Conservation (phyloP, 257 asterid species). For the Striga asiatica region DNA sequence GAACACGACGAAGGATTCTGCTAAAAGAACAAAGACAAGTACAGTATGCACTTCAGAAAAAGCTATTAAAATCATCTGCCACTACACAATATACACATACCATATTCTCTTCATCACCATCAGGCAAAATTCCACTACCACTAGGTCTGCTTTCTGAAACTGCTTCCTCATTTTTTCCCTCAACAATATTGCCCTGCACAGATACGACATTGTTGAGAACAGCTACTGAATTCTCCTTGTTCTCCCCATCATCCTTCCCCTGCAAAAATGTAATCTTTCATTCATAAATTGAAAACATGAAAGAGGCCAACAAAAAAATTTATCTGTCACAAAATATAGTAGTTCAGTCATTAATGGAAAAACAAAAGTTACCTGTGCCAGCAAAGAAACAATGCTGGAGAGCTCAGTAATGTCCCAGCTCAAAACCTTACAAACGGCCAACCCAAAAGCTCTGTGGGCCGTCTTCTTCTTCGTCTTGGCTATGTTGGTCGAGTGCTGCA, state of each 20-base stretch:
- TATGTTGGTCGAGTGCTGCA: constrained; percentile 47
- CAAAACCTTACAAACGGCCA: constrained; percentile 58
- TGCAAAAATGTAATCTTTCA: constrained; percentile 13
- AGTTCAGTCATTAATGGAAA: neutral
- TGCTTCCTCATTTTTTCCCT: constrained; percentile 11
- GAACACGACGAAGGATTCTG: constrained; percentile 15
- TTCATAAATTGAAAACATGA: neutral
- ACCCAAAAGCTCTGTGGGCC: constrained; percentile 61
- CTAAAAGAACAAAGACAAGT: neutral
- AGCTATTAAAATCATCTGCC: neutral
- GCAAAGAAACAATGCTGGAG: constrained; percentile 27
- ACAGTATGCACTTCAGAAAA: constrained; percentile 1
- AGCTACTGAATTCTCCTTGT: constrained; percentile 3
- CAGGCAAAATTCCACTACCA: constrained; percentile 14
- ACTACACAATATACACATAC: neutral
- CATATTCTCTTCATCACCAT: constrained; percentile 19
- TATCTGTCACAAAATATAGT: neutral
- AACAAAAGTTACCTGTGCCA: constrained; percentile 22
- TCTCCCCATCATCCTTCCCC: constrained; percentile 18
- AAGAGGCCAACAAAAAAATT: no score
- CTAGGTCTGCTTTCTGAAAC: constrained; percentile 10
- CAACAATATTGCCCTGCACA: constrained; percentile 7
- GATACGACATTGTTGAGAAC: constrained; percentile 6
- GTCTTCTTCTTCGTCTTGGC: constrained; percentile 42
- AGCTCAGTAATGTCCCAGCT: constrained; percentile 71